These are phyloP conservation scores for Oldenlandia corymbosa DNA, from an alignment of 257 asterid genomes.

Conservation along the genomic window DNA sequence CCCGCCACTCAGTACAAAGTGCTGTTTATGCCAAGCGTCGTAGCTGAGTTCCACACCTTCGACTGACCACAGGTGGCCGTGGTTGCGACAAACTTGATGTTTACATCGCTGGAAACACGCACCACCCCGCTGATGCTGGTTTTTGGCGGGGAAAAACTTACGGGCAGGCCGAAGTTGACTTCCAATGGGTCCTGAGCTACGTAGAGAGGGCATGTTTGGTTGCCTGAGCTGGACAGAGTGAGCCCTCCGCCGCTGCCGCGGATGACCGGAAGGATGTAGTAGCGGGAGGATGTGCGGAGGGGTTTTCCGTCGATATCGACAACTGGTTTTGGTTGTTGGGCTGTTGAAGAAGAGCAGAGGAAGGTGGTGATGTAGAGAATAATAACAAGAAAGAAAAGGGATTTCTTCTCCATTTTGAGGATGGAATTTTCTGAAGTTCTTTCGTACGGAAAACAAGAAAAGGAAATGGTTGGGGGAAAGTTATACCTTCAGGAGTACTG, in stretches of 20 bases:
- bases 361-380: no score
- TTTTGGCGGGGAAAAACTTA: slow-evolving; percentile 2
- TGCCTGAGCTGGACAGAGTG: background rate
- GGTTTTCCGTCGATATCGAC: background rate
- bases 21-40: background rate
- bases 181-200: background rate
- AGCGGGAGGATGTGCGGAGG: background rate
- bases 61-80: background rate
- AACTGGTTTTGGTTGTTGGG: background rate
- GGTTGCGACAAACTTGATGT: background rate
- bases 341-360: no score
- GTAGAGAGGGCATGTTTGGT: background rate
- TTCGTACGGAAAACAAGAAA: no score
- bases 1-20: background rate
- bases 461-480: no score
- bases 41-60: slow-evolving; percentile 5
- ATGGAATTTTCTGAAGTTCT: no score
- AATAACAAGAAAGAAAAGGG: no score
- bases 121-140: background rate
- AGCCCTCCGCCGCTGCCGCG: background rate
- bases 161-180: background rate
- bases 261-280: background rate
- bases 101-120: slow-evolving; percentile 10
- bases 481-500: no score
- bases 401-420: no score